Evolutionary conservation across 108 stramenopile species (phyloP).

Genomic region (Cyclotella kingstonii): DNA sequence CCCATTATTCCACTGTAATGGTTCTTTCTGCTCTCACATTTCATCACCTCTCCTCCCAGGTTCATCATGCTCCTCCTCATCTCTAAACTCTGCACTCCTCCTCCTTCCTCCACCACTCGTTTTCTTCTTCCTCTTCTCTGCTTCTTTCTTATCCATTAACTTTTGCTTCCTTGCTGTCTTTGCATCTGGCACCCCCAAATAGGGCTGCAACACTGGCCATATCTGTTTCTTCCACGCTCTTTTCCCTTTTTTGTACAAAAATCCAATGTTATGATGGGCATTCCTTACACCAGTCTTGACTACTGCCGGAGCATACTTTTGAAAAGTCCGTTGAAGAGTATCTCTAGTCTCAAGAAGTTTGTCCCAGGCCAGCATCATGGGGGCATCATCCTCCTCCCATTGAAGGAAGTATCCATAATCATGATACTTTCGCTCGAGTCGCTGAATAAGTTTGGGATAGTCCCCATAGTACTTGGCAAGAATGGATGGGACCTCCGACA

Average conservation of each 20-base stretch:
- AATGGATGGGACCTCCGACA: conserved; percentile 69
- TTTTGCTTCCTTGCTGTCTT: conserved; percentile 73
- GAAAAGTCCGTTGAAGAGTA: conserved; percentile 51
- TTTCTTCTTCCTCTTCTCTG: conserved; percentile 48
- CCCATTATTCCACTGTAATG: no score
- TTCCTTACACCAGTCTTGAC: conserved; percentile 75
- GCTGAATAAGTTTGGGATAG: conserved; percentile 82
- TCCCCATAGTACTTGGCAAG: conserved; percentile 88
- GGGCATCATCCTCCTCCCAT: conserved; percentile 89
- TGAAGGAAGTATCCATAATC: conserved; percentile 91
- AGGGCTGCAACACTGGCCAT: conserved; percentile 83
- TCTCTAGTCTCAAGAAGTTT: conserved; percentile 63
- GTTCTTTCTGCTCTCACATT: conserved; percentile 31
- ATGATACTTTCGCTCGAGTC: conserved; percentile 85
- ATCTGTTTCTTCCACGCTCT: conserved; percentile 70
- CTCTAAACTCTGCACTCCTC: conserved; percentile 72
- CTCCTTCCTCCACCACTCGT: conserved; percentile 51
- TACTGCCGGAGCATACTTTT: conserved; percentile 71
- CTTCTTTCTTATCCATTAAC: conserved; percentile 69
- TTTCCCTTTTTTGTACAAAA: conserved; percentile 64
- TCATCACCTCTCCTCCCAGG: no score
- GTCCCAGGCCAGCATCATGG: conserved; percentile 66
- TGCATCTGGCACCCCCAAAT: conserved; percentile 75
- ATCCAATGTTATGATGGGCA: conserved; percentile 71
- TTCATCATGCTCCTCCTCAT: conserved; percentile 86